Base-by-base conservation (phyloP, 23 red algal genomes). In the Gracilaria gracilis region DNA sequence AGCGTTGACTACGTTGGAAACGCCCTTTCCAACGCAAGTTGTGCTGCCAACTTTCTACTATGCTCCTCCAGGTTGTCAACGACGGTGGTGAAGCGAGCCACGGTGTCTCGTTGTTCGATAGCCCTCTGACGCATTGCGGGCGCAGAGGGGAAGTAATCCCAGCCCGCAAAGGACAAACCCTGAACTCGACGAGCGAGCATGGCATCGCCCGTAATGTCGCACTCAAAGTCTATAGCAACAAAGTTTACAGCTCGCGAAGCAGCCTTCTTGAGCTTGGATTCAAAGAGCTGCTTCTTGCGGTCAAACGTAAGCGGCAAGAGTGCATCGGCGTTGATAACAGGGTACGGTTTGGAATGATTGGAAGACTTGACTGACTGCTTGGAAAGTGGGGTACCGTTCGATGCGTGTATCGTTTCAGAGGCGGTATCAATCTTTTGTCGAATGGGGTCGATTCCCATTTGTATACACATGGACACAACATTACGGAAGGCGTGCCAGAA, bases 111-210 rank as follows among this genome's bases (percentile, higher is more conserved):
- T 55, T 75, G 24, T 79, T 92, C 89, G 17, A 92, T 53, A 29
- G 89, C 89, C 19, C 47, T 67, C 42, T 92, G 89, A 23, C 89
- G 73, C 59, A 57, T 57, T 21, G 32, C 66, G 6, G 80, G 49
- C 17, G 4, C 54, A 47, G 78, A 84, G 9, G 77, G 49, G 59
- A 92, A 92, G 25, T 57, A 83, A 29, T 92, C 89, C 78, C 80
- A 92, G 13, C 38, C 89, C 4, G 79, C 78, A 84, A 92, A 92
- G 4, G 89, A 92, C 48, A 92, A 48, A 36, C 69, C 78, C 47
- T 74, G 21, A 46, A 71, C 47, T 39, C 89, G 59, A 51, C 61
- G 64, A 9, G 53, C 21, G 59, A 84, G 44, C 89, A 84, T 92
- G 7, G 75, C 79, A 29, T 83, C 51, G 53, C 59, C 46, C 16